Evolutionary conservation across 2,329 filamentous ascomycete species (phyloP), one percentile per base, ranked within the genome.

Genomic region (Pyrenophora teres): DNA sequence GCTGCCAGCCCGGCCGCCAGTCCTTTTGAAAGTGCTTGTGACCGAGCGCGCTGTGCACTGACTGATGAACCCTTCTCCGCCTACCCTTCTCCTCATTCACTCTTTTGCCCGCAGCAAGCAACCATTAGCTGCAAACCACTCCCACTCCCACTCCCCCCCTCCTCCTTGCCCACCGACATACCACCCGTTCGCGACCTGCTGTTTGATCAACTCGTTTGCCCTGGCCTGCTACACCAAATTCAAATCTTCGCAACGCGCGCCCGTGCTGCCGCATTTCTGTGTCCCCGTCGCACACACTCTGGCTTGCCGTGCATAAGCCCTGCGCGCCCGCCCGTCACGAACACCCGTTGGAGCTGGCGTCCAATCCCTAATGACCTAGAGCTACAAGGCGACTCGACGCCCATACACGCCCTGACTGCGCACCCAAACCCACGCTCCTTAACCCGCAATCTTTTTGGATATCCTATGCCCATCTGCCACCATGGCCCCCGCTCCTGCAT

Each of bases 401-500:
- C 58, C 25, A 45, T 54, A 57, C 57, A 59, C 62, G 47, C 62
- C 60, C 58, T 56, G 54, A 58, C 64, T 53, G 50, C 53, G 54
- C n/a, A 62, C 46, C 50, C 52, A 51, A 54, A 59, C 37, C 52
- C 55, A 62, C 65, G 44, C 61, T 66, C 65, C 41, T 60, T 62
- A 19, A 47, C 46, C 41, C 47, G 52, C 49, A 37, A 39, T 51
- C 54, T 61, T 69, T 64, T 70, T 67, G 64, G 58, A 62, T 62
- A 61, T 65, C 56, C 45, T 53, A 70, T 70, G 65, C 52, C 58
- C 63, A 59, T 44, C 56, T 54, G 51, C 52, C 51, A 59, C 49
- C 59, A 75, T 74, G 72, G 68, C 72, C 50, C 71, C 72, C 53
- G 74, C 76, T 67, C 50, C 61, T 33, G 65, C 74, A 50, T 63